Evolutionary conservation across 179 eudicot species (phyloP).

Genomic region (Amaranthus tricolor): DNA sequence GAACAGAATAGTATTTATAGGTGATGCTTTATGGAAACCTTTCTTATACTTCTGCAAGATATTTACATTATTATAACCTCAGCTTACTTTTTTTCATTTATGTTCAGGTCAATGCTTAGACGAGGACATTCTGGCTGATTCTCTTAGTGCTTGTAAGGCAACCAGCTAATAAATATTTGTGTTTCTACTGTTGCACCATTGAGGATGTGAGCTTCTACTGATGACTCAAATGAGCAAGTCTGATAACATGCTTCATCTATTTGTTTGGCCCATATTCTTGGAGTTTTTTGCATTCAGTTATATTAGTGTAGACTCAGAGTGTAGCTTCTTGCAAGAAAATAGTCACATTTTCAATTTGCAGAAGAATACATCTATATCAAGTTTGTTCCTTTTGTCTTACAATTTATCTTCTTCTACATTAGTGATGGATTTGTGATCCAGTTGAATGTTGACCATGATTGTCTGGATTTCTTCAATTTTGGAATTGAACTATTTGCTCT

Average conservation of each 20-base stretch:
- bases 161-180: slow-evolving; percentile 1
- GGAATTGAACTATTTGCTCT: no score
- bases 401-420: no score
- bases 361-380: not conserved
- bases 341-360: not conserved
- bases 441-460: no score
- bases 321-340: not conserved
- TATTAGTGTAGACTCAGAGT: no score
- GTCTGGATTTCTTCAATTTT: no score
- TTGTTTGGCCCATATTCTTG: not conserved
- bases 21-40: slow-evolving; percentile 30
- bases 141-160: slow-evolving; percentile 49
- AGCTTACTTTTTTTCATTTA: not conserved
- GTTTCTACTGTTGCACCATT: not conserved
- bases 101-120: slow-evolving; percentile 72
- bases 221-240: not conserved
- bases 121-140: slow-evolving; percentile 54
- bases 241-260: not conserved
- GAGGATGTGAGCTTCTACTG: not conserved
- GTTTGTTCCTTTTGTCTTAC: no score
- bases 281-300: not conserved
- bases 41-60: slow-evolving; percentile 13
- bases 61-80: not conserved
- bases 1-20: slow-evolving; percentile 85
- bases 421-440: no score